Evolutionary conservation across 176 grass and related monocot species (phyloP).

Genomic region (Microstegium vimineum): DNA sequence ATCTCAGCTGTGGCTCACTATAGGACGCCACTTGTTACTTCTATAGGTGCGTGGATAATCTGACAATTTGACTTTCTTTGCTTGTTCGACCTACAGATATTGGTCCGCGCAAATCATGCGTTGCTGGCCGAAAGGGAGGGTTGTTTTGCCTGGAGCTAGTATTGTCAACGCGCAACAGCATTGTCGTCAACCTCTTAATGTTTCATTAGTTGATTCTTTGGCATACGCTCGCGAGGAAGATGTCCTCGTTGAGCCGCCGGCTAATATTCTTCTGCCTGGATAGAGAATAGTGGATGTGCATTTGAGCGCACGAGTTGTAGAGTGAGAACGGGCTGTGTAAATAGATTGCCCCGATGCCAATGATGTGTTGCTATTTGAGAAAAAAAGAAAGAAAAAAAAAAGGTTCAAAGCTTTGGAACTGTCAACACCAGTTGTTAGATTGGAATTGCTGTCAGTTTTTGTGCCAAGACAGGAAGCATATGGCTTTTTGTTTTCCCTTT

Average conservation of each 20-base stretch:
- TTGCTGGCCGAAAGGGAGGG: conserved; percentile 15
- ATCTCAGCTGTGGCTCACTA: neutral
- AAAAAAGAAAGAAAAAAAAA: neutral
- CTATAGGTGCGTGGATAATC: conserved; percentile 12
- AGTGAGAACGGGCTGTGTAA: conserved; percentile 30
- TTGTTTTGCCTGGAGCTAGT: neutral
- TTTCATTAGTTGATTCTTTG: conserved; percentile 49
- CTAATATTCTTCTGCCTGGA: conserved; percentile 29
- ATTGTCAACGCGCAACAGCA: conserved; percentile 28
- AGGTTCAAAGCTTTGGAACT: conserved; percentile 15
- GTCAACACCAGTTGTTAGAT: neutral
- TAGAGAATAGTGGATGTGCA: conserved; percentile 11
- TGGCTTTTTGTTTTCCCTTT: neutral
- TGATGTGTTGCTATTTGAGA: neutral
- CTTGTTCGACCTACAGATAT: conserved; percentile 33
- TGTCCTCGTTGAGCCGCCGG: neutral
- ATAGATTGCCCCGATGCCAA: conserved; percentile 23
- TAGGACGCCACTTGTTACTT: conserved; percentile 22
- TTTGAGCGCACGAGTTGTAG: conserved; percentile 36
- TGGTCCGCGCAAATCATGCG: conserved; percentile 22
- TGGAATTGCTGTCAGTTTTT: conserved; percentile 17
- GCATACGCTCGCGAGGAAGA: neutral
- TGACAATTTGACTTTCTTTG: conserved; percentile 3
- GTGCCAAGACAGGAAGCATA: neutral
- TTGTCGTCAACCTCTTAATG: neutral